These are phyloP conservation scores for Drechslerella coelobrocha DNA, from an alignment of 2,329 filamentous ascomycete genomes.

Conservation along the genomic window DNA sequence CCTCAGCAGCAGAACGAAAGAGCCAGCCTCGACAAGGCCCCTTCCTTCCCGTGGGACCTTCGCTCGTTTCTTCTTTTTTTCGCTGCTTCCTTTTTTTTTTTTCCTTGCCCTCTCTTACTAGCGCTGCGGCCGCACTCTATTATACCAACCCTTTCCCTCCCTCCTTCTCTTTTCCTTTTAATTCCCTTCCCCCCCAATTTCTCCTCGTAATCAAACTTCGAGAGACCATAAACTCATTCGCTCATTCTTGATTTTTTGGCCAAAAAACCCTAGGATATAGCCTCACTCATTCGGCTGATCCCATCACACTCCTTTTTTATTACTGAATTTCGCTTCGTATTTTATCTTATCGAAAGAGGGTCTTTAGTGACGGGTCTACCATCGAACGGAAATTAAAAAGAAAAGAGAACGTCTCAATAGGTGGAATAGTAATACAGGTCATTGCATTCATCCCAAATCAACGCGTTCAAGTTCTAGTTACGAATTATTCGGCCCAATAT, in stretches of 20 bases:
- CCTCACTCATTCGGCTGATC: constrained; percentile 56
- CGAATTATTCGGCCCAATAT: constrained; percentile 49
- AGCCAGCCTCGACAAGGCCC: constrained; percentile 49
- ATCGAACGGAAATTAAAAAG: constrained; percentile 33
- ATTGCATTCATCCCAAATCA: constrained; percentile 26
- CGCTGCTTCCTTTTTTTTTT: constrained; percentile 35
- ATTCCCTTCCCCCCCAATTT: constrained; percentile 51
- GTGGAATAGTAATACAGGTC: constrained; percentile 50
- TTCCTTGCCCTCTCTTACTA: constrained; percentile 8
- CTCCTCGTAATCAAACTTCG: constrained; percentile 52
- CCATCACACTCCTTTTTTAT: constrained; percentile 56
- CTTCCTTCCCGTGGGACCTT: constrained; percentile 48
- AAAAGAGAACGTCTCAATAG: constrained; percentile 28
- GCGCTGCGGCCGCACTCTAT: constrained; percentile 33
- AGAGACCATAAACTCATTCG: constrained; percentile 51
- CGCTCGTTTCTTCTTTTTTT: constrained; percentile 18
- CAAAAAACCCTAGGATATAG: constrained; percentile 52
- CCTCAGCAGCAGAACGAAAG: constrained; percentile 28
- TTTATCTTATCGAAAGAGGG: constrained; percentile 50
- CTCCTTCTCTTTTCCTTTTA: constrained; percentile 51
- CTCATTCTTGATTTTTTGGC: constrained; percentile 51
- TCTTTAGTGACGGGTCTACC: constrained; percentile 29
- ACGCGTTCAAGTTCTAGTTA: constrained; percentile 46
- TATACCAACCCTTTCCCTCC: constrained; percentile 46
- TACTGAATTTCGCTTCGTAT: constrained; percentile 51